These are phyloP conservation scores for Carex parvula DNA, from an alignment of 176 grass and related monocot genomes.

Conservation along the genomic window DNA sequence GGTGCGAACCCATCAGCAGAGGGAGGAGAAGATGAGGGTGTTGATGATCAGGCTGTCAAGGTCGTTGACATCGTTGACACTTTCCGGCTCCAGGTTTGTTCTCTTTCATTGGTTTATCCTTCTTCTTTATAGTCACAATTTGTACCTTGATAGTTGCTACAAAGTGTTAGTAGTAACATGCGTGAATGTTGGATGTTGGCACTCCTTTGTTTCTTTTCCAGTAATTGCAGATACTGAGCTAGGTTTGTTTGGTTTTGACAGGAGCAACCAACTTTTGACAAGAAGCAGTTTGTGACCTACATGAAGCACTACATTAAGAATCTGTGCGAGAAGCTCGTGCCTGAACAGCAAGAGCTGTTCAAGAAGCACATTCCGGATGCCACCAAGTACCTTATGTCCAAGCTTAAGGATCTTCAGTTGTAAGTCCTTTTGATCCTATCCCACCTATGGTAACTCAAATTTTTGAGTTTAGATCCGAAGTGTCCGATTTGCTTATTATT, in stretches of 20 bases:
- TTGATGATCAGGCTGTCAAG: conserved; percentile 53
- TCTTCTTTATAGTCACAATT: too few relatives aligned
- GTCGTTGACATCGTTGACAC: conserved; percentile 95
- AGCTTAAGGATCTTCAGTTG: conserved; percentile 90
- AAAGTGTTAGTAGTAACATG: too few relatives aligned
- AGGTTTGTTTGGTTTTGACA: conserved; percentile 16
- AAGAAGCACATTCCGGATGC: conserved; percentile 68
- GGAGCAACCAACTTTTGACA: conserved; percentile 90
- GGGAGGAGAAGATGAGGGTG: conserved; percentile 69
- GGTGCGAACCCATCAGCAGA: conserved; percentile 93
- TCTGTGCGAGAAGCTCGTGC: conserved; percentile 38
- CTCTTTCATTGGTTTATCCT: neutral
- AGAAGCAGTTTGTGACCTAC: conserved; percentile 63
- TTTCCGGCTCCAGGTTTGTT: conserved; percentile 77
- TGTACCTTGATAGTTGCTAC: too few relatives aligned
- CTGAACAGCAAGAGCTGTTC: conserved; percentile 42
- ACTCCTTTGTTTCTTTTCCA: neutral
- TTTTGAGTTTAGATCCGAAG: too few relatives aligned
- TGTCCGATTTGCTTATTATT: too few relatives aligned
- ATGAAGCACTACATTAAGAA: conserved; percentile 88
- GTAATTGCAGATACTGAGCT: neutral
- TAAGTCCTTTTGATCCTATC: conserved; percentile 33
- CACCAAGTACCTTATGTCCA: conserved; percentile 74
- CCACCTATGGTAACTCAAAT: too few relatives aligned
- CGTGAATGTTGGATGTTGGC: neutral